Base-by-base conservation (phyloP, 2,329 filamentous ascomycete species). In the Cadophora sp. region DNA sequence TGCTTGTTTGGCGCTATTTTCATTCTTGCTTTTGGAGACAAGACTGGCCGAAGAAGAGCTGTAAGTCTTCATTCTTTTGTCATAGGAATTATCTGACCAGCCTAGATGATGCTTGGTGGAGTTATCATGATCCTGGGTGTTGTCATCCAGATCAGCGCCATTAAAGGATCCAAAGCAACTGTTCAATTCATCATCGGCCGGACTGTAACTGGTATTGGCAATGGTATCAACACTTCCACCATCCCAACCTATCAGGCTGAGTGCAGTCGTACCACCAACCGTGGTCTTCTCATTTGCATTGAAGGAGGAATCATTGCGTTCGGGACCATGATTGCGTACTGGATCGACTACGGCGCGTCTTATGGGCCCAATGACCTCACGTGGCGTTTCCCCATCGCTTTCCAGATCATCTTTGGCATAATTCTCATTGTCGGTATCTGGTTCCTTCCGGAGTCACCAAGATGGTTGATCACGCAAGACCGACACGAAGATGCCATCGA, bases 311-410 rank as follows among this genome's bases (percentile, higher is more conserved):
- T 88, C n/a, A 87, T 89, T 71, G 86, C 85, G 0, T 82, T 83
- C 46, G 81, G 81, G 4, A 83, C 97, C 77, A 90, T 98, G 69
- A 93, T 93, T 64, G 97, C 95, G 73, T 95, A 98, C 43, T 99
- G 96, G 96, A 94, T 98, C 48, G 96, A 98, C 79, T 98, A 98
- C 81, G 94, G 96, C 76, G 97, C 94, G 80, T 94, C 92, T 62
- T 97, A 87, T 78, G 97, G 97, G 76, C 81, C 92, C 69, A 92
- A 85, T 75, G 84, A 98, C 79, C 85, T 91, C 81, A 93, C 95
- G 2, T 99, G 96, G 96, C 91, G 96, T 56, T 78, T 97, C 62
- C 96, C 96, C 1, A 84, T 99, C 62, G 82, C 93, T 58, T 92
- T 97, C 89, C 96, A 98, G 80, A 96, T 94, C 76, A 79, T 97